These are phyloP conservation scores for Cadophora luteo-olivacea DNA, from an alignment of 2,329 filamentous ascomycete species.

Conservation along the genomic window DNA sequence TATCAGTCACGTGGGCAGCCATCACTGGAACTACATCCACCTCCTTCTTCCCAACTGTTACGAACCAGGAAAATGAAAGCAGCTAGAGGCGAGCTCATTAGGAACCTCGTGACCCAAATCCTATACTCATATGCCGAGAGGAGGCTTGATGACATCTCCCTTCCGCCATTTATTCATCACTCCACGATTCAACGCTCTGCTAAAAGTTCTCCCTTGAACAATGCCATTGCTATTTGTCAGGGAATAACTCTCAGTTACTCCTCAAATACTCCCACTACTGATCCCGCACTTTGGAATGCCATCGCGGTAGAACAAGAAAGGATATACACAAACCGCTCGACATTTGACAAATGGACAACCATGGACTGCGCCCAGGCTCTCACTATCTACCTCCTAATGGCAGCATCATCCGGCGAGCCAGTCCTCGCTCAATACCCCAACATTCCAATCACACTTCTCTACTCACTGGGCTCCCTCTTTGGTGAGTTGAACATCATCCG, in stretches of 20 bases:
- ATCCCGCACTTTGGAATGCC: not conserved
- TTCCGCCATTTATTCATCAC: slow-evolving; percentile 14
- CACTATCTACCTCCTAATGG: slow-evolving; percentile 16
- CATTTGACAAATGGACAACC: slow-evolving; percentile 7
- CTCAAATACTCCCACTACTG: not conserved
- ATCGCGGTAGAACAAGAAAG: slow-evolving; percentile 18
- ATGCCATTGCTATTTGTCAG: slow-evolving; percentile 13
- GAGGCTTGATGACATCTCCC: not conserved
- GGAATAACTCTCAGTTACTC: not conserved
- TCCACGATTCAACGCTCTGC: not conserved
- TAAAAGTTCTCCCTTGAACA: not conserved
- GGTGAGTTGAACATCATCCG: not conserved
- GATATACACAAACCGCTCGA: slow-evolving; percentile 13
- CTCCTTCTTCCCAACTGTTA: slow-evolving; percentile 14
- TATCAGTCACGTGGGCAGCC: not conserved
- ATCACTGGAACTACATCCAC: not conserved
- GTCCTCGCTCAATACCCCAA: slow-evolving; percentile 5
- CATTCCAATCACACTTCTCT: slow-evolving; percentile 9
- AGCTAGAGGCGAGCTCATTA: not conserved
- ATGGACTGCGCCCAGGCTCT: slow-evolving; percentile 12
- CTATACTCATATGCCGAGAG: slow-evolving; percentile 13
- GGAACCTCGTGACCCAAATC: slow-evolving; percentile 14
- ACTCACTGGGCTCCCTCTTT: not conserved
- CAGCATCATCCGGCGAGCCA: slow-evolving; percentile 6
- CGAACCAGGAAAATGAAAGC: not conserved